These are phyloP conservation scores for Nyctanthes arbortristis DNA, from an alignment of 257 asterid species.

Conservation along the genomic window DNA sequence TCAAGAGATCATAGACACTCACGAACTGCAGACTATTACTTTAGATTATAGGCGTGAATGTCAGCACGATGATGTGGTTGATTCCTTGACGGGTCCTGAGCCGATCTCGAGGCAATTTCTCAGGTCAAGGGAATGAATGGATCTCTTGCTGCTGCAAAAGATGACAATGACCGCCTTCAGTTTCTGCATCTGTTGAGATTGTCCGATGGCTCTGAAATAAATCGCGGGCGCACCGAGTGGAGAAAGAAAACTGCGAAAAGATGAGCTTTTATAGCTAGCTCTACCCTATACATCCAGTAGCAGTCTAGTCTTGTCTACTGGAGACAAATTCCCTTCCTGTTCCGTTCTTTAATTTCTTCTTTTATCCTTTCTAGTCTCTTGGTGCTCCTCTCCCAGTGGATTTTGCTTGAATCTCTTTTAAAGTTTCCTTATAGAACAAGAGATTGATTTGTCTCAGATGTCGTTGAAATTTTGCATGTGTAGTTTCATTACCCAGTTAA, in stretches of 20 bases:
- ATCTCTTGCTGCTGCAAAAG: conserved; percentile 34
- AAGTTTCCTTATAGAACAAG: conserved; percentile 23
- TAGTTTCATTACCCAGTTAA: conserved; percentile 21
- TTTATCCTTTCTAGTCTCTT: conserved; percentile 17
- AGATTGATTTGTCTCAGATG: conserved; percentile 21
- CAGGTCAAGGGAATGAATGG: conserved; percentile 56
- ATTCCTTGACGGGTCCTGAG: conserved; percentile 87
- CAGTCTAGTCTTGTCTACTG: background rate
- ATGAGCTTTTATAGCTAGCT: conserved; percentile 32
- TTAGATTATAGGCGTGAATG: conserved; percentile 95
- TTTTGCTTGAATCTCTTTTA: conserved; percentile 20
- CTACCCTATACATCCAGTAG: background rate
- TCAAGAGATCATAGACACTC: conserved; percentile 69
- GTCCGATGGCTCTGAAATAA: conserved; percentile 76
- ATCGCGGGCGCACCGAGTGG: conserved; percentile 93
- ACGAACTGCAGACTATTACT: conserved; percentile 82
- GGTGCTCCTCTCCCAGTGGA: conserved; percentile 7
- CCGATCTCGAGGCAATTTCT: conserved; percentile 21
- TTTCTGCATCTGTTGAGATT: conserved; percentile 71
- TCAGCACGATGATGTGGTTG: conserved; percentile 80
- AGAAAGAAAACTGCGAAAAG: conserved; percentile 66
- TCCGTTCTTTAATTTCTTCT: background rate
- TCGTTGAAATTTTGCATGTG: conserved; percentile 12
- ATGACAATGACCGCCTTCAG: conserved; percentile 35
- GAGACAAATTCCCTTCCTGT: background rate